Conservation (phyloP, 768 basidiomycete species). For the Vararia minispora region DNA sequence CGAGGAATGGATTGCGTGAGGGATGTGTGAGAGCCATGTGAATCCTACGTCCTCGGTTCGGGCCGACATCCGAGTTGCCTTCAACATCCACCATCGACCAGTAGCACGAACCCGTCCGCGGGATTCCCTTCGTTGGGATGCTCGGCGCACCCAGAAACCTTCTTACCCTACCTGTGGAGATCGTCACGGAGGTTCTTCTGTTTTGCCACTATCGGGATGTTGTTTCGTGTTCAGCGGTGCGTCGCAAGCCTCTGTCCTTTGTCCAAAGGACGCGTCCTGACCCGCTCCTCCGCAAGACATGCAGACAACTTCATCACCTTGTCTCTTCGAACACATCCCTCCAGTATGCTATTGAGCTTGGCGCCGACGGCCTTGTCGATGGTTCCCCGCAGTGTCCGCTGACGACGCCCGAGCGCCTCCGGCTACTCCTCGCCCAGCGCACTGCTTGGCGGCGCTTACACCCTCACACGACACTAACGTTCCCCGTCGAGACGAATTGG, state of each 20-base stretch:
- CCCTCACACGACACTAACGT: constrained; percentile 16
- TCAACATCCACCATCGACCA: too few relatives aligned
- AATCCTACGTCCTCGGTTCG: too few relatives aligned
- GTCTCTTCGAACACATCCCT: constrained; percentile 17
- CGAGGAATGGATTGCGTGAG: too few relatives aligned
- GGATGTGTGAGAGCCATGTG: too few relatives aligned
- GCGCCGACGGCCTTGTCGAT: constrained; percentile 20
- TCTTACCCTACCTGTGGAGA: constrained; percentile 9
- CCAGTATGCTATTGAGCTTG: constrained; percentile 23
- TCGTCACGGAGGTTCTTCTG: constrained; percentile 4
- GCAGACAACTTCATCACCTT: constrained; percentile 12
- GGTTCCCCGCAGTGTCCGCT: constrained; percentile 9
- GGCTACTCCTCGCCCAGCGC: constrained; percentile 24
- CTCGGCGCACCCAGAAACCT: too few relatives aligned
- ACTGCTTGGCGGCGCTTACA: constrained; percentile 23
- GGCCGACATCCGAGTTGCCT: too few relatives aligned
- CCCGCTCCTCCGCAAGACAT: constrained; percentile 17
- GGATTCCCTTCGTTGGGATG: too few relatives aligned
- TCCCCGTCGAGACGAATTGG: constrained; percentile 26
- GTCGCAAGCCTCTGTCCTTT: too few relatives aligned
- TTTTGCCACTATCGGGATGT: constrained; percentile 2
- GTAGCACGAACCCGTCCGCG: too few relatives aligned
- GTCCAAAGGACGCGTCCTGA: too few relatives aligned
- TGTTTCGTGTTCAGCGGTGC: constrained; percentile 3
- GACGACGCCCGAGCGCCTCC: constrained; percentile 22